Evolutionary conservation across 2,329 filamentous ascomycete genomes (phyloP), one percentile per base, ranked within the genome.

Genomic region (Sarocladium strictum): DNA sequence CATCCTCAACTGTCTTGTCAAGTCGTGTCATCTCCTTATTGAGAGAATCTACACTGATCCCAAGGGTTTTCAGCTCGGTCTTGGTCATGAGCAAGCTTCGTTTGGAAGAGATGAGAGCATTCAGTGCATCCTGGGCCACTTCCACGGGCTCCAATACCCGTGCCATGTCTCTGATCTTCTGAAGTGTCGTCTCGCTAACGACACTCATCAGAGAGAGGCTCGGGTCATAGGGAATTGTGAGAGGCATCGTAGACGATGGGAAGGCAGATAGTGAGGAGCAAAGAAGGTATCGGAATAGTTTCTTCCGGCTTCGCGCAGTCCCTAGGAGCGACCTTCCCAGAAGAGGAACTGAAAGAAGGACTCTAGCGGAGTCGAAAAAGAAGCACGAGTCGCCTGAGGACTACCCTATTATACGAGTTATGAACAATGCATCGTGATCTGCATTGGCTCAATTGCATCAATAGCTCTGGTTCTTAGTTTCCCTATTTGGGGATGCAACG

Each of bases 71-170:
- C n/a, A 61, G 57, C 43, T 61, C 56, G 1, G 55, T 52, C 27
- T 55, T 61, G 40, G 58, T 61, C 57, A 61, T 60, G 17, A 27
- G 27, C 1, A 61, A 33, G 17, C 58, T 55, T 23, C 58, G 57
- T 12, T 53, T 59, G 1, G 55, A 54, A 1, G 57, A 26, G 1
- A 60, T 45, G 12, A 58, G 26, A 0, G 57, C 35, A 37, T 61
- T 60, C 45, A 61, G 59, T 1, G 6, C 41, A 23, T 60, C 56
- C 9, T 60, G 53, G n/a, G 56, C 55, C 4, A 55, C 58, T 17
- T 60, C 56, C 1, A 54, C 55, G 3, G 54, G 53, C 19, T 19
- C 53, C 29, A 47, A 38, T 6, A n/a, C 19, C 24, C 47, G 3
- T 12, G 53, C 41, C 4, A 24, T 24, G 4, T 10, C 41, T 5